Evolutionary conservation across 495 filamentous ascomycete genomes (phyloP).

Genomic region (Penicillium ucsense): DNA sequence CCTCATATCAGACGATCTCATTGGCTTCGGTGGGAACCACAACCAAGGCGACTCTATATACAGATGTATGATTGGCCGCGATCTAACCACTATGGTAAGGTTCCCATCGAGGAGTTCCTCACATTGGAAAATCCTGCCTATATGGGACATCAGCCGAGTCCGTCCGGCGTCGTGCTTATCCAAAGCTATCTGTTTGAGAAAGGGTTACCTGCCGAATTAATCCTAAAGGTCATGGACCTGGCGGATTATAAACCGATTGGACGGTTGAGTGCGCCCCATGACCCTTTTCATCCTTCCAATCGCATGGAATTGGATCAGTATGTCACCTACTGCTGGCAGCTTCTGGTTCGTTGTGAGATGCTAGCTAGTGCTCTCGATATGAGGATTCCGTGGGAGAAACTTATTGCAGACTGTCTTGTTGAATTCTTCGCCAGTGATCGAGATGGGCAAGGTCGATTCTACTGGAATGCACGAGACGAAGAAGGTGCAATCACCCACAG

Average conservation of each 20-base stretch:
- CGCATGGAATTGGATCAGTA: slow-evolving; percentile 4
- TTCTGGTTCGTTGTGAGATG: slow-evolving; percentile 15
- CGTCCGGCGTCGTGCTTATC: neutral
- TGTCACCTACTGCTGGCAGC: slow-evolving; percentile 13
- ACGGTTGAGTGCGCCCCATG: slow-evolving; percentile 4
- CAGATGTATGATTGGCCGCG: neutral
- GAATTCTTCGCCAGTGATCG: neutral
- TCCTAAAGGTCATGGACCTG: slow-evolving; percentile 7
- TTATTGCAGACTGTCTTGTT: neutral
- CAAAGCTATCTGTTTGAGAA: slow-evolving; percentile 1
- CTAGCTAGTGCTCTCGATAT: slow-evolving; percentile 9
- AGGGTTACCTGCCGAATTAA: slow-evolving; percentile 9
- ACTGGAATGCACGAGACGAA: neutral
- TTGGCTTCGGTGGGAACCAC: neutral
- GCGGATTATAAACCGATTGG: slow-evolving; percentile 3
- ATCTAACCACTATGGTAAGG: neutral
- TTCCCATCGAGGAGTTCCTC: slow-evolving; percentile 7
- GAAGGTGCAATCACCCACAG: neutral
- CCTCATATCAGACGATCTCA: neutral
- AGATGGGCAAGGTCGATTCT: neutral
- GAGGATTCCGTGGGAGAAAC: neutral
- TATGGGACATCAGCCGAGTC: neutral
- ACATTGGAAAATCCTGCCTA: neutral
- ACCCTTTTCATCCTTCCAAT: slow-evolving; percentile 15
- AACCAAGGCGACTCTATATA: neutral